A percentile compares a stretch with the other conserved stretches of the same genome.
phyloP scores from a whole-genome alignment of 768 basidiomycete genomes.

The Kwoniella sp. region DNA sequence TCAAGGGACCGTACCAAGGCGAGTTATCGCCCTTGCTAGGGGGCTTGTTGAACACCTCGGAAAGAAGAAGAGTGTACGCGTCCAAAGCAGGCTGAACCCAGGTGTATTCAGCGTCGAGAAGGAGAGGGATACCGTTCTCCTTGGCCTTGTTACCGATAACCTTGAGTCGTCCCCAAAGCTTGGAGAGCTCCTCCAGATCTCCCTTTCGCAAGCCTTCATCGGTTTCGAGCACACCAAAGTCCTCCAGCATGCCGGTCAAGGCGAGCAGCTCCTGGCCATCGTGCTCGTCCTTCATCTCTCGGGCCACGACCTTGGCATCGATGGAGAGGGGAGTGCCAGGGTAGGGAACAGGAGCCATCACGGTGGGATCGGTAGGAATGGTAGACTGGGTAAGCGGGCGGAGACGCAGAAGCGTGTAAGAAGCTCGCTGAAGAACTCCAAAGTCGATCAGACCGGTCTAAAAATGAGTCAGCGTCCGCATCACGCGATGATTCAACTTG shows the following conservation, averaged over 20 bases:
- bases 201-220: conserved; percentile 54
- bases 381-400: conserved; percentile 33
- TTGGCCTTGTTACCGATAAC: conserved; percentile 64
- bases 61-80: conserved; percentile 68
- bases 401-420: conserved; percentile 46
- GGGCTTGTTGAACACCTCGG: conserved; percentile 66
- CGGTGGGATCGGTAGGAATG: conserved; percentile 21
- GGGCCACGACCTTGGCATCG: conserved; percentile 59
- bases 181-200: conserved; percentile 62
- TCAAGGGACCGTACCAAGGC: conserved; percentile 27
- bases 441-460: conserved; percentile 48
- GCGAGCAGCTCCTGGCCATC: conserved; percentile 17
- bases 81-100: conserved; percentile 72
- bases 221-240: conserved; percentile 33
- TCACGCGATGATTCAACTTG: not conserved
- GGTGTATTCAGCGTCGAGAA: conserved; percentile 78
- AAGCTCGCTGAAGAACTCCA: conserved; percentile 45
- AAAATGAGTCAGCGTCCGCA: not conserved
- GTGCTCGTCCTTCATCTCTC: conserved; percentile 41
- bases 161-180: conserved; percentile 61
- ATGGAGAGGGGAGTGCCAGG: conserved; percentile 26
- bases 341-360: conserved; percentile 48
- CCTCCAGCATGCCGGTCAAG: conserved; percentile 29
- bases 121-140: conserved; percentile 60
- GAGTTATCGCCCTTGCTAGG: conserved; percentile 12